Evolutionary conservation across 371 early-diverging fungal genomes (phyloP).

Genomic region (Circinella umbellata): DNA sequence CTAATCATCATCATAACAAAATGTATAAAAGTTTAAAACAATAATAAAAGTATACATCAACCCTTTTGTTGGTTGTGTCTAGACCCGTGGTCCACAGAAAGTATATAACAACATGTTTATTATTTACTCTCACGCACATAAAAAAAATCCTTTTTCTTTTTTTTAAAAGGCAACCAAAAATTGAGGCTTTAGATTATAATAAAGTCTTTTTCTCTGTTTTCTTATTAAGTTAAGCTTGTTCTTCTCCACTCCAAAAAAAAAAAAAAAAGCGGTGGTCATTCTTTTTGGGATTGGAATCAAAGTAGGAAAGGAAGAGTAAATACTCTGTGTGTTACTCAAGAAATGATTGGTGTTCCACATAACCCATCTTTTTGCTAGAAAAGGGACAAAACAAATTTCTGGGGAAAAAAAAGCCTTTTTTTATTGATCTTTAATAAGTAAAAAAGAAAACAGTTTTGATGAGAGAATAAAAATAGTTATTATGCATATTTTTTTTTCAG

Average conservation of each 20-base stretch:
- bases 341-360: conserved; percentile 8
- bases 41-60: background rate
- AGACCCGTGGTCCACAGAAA: background rate
- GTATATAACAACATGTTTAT: background rate
- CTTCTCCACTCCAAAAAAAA: too few species aligned
- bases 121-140: too few species aligned
- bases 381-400: background rate
- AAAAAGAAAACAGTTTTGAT: background rate
- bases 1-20: too few species aligned
- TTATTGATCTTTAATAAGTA: too few species aligned
- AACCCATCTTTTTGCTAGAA: background rate
- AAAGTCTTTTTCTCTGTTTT: background rate
- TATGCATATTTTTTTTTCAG: too few species aligned
- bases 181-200: too few species aligned
- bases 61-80: background rate
- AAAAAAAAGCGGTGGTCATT: too few species aligned
- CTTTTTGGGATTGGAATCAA: too few species aligned
- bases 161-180: too few species aligned
- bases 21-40: too few species aligned
- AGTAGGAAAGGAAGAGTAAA: background rate
- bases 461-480: background rate
- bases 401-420: background rate
- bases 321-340: background rate
- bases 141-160: too few species aligned
- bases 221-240: too few species aligned